Evolutionary conservation across 1,139 yeast species (phyloP).

Genomic region (Blastobotrys petasosporus): DNA sequence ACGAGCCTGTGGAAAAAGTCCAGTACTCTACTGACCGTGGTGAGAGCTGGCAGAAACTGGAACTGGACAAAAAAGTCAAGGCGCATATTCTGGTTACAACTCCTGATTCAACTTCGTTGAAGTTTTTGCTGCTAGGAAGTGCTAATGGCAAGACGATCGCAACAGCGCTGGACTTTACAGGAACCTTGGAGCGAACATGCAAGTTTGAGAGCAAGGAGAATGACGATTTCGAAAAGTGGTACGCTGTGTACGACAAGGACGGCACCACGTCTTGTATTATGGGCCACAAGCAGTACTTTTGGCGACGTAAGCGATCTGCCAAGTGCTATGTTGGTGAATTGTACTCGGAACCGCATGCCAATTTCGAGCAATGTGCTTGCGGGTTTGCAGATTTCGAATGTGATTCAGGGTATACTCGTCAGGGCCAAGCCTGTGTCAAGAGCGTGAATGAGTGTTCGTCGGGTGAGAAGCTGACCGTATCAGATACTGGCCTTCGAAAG

Average conservation of each 20-base stretch:
- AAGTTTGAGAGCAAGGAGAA: slow-evolving; percentile 41
- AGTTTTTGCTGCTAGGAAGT: slow-evolving; percentile 51
- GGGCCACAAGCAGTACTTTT: slow-evolving; percentile 66
- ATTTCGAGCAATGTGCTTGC: slow-evolving; percentile 63
- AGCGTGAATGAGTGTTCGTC: slow-evolving; percentile 17
- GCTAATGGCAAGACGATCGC: slow-evolving; percentile 25
- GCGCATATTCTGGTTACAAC: slow-evolving; percentile 45
- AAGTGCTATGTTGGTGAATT: slow-evolving; percentile 61
- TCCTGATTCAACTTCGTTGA: slow-evolving; percentile 67
- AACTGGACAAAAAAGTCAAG: slow-evolving; percentile 41
- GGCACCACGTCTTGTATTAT: slow-evolving; percentile 57
- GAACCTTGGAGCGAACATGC: slow-evolving; percentile 42
- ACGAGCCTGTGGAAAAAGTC: slow-evolving; percentile 22
- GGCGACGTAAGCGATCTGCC: slow-evolving; percentile 62
- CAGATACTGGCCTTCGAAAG: no score
- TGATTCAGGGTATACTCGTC: slow-evolving; percentile 47
- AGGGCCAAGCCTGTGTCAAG: slow-evolving; percentile 47
- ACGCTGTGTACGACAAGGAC: slow-evolving; percentile 47
- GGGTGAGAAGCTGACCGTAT: slow-evolving; percentile 15
- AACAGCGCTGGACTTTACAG: slow-evolving; percentile 55
- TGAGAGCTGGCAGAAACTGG: slow-evolving; percentile 55
- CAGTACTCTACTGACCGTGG: slow-evolving; percentile 75
- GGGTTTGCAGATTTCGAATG: slow-evolving; percentile 68
- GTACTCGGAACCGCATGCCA: slow-evolving; percentile 52
- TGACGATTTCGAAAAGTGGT: slow-evolving; percentile 64